These are phyloP conservation scores for Boletus sensibilis DNA, from an alignment of 768 basidiomycete genomes.

Conservation along the genomic window DNA sequence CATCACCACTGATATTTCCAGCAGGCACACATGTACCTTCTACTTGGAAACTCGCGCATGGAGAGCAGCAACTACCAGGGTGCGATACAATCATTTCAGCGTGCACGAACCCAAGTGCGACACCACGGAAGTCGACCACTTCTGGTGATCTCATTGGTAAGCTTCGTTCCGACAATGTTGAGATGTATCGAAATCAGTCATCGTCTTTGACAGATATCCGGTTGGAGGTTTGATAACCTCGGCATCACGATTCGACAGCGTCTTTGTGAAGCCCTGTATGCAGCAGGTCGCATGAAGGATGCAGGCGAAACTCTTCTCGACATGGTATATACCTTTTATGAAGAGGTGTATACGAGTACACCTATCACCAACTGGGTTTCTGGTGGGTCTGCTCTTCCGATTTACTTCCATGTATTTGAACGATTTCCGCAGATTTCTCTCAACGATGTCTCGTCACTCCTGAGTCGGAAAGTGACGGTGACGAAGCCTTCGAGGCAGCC, in stretches of 20 bases:
- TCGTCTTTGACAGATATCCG: no score
- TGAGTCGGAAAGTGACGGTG: no score
- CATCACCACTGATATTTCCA: neutral
- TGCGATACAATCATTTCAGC: no score
- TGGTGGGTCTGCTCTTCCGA: neutral
- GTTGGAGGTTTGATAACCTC: no score
- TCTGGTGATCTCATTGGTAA: neutral
- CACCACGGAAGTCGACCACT: neutral
- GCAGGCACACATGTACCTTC: constrained; percentile 10
- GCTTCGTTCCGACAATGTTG: no score
- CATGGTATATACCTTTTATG: neutral
- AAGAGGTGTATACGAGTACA: neutral
- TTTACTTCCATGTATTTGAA: no score
- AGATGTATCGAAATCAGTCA: no score
- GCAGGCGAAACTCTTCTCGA: neutral
- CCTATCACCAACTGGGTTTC: neutral
- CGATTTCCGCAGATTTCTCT: neutral
- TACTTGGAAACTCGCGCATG: neutral
- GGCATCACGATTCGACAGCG: no score
- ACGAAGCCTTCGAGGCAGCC: no score
- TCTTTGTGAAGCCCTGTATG: no score
- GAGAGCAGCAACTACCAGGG: neutral
- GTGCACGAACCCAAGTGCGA: no score
- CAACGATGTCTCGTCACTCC: neutral
- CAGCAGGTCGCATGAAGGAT: neutral